Percentiles rank a stretch among this genome's conserved stretches.
Evolutionary conservation across 805 yeast genomes (phyloP).

Genomic region (Candida khao-thaluensis): DNA sequence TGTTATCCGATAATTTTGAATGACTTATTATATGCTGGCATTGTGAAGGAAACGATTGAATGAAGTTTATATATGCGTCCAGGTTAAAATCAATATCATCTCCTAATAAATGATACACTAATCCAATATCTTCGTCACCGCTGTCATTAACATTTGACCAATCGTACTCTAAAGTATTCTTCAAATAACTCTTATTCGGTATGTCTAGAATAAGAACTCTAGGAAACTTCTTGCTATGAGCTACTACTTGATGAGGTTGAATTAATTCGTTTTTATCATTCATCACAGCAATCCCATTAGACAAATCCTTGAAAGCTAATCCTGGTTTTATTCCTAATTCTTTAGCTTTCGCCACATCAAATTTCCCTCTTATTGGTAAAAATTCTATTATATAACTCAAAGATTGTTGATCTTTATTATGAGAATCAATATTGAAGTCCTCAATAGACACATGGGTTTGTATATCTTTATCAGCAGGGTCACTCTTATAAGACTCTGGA

Average conservation of each 20-base stretch:
- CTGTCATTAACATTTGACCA: constrained; percentile 36
- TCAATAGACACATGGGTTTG: constrained; percentile 33
- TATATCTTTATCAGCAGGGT: constrained; percentile 36
- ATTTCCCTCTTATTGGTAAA: constrained; percentile 72
- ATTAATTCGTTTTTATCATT: constrained; percentile 59
- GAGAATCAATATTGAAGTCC: constrained; percentile 5
- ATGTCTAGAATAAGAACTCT: constrained; percentile 71
- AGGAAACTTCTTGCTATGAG: constrained; percentile 54
- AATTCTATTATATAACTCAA: constrained; percentile 70
- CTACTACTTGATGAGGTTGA: constrained; percentile 71
- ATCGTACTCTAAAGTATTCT: constrained; percentile 24
- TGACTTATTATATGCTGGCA: constrained; percentile 75
- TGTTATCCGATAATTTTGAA: constrained; percentile 57
- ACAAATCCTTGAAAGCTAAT: constrained; percentile 52
- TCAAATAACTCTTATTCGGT: constrained; percentile 51
- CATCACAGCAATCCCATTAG: constrained; percentile 58
- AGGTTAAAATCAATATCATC: constrained; percentile 48
- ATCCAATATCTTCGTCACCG: constrained; percentile 38
- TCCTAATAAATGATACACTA: constrained; percentile 79
- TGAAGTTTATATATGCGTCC: constrained; percentile 47
- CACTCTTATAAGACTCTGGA: constrained; percentile 37
- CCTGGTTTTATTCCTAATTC: constrained; percentile 71
- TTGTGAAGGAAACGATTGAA: constrained; percentile 51
- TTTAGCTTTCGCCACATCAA: constrained; percentile 62
- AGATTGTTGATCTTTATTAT: constrained; percentile 36